phyloP scores from a whole-genome alignment of 2,329 filamentous ascomycete genomes.

The Fusarium foetens region DNA sequence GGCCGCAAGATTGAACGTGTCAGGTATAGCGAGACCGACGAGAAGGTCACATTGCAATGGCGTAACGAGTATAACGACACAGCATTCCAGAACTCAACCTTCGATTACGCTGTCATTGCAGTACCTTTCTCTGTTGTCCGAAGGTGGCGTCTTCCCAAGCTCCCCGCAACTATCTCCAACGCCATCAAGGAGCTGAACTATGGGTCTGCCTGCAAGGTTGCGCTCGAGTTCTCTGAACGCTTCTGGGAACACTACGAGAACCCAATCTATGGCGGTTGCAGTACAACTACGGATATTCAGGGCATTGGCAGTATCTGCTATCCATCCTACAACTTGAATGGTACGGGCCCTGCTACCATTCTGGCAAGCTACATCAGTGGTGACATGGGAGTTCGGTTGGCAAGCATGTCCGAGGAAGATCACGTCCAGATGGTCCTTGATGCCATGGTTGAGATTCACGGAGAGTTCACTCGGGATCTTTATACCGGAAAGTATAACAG shows the following conservation, averaged over 20 bases:
- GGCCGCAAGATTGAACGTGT: slow-evolving; percentile 11
- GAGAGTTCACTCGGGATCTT: not conserved
- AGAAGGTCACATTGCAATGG: slow-evolving; percentile 5
- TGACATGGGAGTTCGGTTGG: slow-evolving; percentile 6
- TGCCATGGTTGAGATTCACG: slow-evolving; percentile 1
- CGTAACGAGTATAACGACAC: slow-evolving; percentile 5
- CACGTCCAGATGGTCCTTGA: slow-evolving; percentile 12
- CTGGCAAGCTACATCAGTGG: slow-evolving; percentile 11
- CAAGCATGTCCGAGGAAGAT: not conserved
- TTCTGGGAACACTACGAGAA: slow-evolving; percentile 22
- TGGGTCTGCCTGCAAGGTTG: slow-evolving; percentile 2
- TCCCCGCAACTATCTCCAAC: slow-evolving; percentile 11
- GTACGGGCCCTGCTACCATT: not conserved
- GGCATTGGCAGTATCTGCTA: slow-evolving; percentile 6
- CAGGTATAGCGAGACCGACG: not conserved
- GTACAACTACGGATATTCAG: not conserved
- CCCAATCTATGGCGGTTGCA: not conserved
- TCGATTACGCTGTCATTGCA: not conserved
- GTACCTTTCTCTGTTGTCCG: slow-evolving; percentile 8
- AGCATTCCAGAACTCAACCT: slow-evolving; percentile 1
- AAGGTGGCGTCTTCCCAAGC: not conserved
- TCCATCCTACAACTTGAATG: slow-evolving; percentile 10
- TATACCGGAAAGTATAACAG: slow-evolving; percentile 19
- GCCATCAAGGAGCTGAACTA: slow-evolving; percentile 12
- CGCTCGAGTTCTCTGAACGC: slow-evolving; percentile 1